phyloP scores from a whole-genome alignment of 768 basidiomycete genomes.

The Kwoniella dendrophila region DNA sequence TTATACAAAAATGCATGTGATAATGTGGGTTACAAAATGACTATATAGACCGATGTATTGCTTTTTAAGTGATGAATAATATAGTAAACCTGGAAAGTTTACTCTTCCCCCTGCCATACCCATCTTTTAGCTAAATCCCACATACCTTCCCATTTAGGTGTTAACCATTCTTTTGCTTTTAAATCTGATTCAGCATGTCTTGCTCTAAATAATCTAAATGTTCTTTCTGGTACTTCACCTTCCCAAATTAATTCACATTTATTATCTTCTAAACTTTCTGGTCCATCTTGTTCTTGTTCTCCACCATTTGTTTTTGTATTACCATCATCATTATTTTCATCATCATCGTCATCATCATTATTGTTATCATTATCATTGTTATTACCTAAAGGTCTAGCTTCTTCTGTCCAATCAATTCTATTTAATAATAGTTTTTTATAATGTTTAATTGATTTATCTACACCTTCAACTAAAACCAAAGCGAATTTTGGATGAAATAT shows the following conservation, averaged over 20 bases:
- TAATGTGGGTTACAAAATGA: not conserved
- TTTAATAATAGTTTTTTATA: conserved; percentile 84
- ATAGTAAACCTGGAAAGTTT: not conserved
- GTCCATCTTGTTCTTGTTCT: conserved; percentile 41
- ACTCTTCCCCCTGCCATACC: conserved; percentile 52
- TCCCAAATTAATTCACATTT: conserved; percentile 91
- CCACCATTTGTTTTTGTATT: conserved; percentile 52
- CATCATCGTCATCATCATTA: conserved; percentile 58
- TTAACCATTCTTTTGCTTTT: conserved; percentile 81
- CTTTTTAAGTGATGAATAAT: not conserved
- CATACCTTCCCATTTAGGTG: conserved; percentile 79
- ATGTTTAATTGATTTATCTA: conserved; percentile 75
- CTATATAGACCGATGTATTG: too few relatives aligned
- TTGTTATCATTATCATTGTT: too few relatives aligned
- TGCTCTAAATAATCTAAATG: conserved; percentile 77
- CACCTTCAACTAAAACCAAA: conserved; percentile 92
- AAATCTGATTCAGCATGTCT: conserved; percentile 64
- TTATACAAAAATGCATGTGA: not conserved
- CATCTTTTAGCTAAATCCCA: conserved; percentile 92
- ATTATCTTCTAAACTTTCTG: conserved; percentile 76
- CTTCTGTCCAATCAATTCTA: conserved; percentile 92
- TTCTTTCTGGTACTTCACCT: conserved; percentile 78
- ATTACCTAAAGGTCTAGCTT: conserved; percentile 73
- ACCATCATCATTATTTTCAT: conserved; percentile 63
- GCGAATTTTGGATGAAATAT: conserved; percentile 87